Percentiles rank a stretch among this genome's conserved stretches.
Evolutionary conservation across 805 yeast genomes (phyloP).

Genomic region (Candida broadrunensis): DNA sequence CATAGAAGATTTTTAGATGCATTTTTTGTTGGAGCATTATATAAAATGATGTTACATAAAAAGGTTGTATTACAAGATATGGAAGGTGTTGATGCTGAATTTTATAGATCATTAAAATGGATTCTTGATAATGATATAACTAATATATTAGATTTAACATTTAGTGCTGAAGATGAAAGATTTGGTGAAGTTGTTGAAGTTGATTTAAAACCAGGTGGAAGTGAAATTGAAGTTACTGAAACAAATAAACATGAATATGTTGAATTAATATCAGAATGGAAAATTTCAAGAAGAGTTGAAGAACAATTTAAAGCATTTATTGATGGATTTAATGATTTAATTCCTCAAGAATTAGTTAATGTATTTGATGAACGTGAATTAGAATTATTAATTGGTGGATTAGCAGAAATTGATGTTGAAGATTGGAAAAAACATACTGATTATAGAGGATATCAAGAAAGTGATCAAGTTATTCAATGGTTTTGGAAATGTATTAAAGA

Average conservation of each 20-base stretch:
- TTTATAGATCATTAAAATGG: constrained; percentile 93
- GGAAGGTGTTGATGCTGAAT: constrained; percentile 99
- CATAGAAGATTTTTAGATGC: constrained; percentile 97
- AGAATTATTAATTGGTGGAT: constrained; percentile 95
- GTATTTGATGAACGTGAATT: constrained; percentile 98
- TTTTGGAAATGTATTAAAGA: constrained; percentile 92
- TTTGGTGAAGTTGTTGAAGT: constrained; percentile 90
- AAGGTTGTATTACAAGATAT: constrained; percentile 93
- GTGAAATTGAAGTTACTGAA: constrained; percentile 86
- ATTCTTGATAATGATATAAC: constrained; percentile 92
- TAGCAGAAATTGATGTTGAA: constrained; percentile 95
- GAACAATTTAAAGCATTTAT: constrained; percentile 95
- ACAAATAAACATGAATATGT: constrained; percentile 95
- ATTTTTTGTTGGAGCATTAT: constrained; percentile 96
- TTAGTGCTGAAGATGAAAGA: constrained; percentile 86
- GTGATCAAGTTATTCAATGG: constrained; percentile 97
- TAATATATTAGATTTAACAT: constrained; percentile 76
- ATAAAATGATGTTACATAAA: constrained; percentile 95
- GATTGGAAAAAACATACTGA: constrained; percentile 99
- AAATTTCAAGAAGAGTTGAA: constrained; percentile 86
- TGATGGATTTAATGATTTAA: constrained; percentile 95
- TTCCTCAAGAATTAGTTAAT: constrained; percentile 93
- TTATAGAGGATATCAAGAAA: constrained; percentile 95
- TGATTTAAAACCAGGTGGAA: constrained; percentile 87
- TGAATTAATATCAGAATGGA: constrained; percentile 94